Percentiles rank a stretch among this genome's conserved stretches.
Evolutionary conservation across 352 stramenopile genomes (phyloP).

Genomic region (Thraustotheca clavata): DNA sequence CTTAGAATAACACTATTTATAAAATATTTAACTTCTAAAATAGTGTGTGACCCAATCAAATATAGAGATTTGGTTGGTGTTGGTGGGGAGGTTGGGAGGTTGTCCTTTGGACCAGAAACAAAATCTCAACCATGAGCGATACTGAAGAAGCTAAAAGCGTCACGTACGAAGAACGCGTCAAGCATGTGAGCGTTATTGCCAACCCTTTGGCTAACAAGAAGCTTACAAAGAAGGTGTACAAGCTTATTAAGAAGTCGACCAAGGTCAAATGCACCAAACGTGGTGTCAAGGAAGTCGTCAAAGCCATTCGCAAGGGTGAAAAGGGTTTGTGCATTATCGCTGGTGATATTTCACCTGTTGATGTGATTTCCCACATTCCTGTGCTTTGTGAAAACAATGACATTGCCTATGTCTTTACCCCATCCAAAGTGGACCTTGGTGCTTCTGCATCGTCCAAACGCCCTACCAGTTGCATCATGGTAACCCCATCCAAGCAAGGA

Average conservation of each 20-base stretch:
- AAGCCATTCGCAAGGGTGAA: constrained; percentile 94
- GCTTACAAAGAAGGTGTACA: constrained; percentile 89
- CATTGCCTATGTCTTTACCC: constrained; percentile 98
- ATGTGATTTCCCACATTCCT: constrained; percentile 99
- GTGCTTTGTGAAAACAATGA: constrained; percentile 98
- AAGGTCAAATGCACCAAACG: constrained; percentile 95
- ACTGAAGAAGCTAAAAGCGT: constrained; percentile 23
- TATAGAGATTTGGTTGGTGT: constrained; percentile 19
- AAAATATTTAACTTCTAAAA: constrained; percentile 11
- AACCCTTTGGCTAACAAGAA: constrained; percentile 98
- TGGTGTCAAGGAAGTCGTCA: constrained; percentile 99
- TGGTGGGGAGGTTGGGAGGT: not conserved
- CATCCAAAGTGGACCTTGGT: constrained; percentile 93
- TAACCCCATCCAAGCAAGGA: constrained; percentile 89
- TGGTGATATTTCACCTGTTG: constrained; percentile 99
- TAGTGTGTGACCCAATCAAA: constrained; percentile 19
- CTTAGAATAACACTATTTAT: constrained; percentile 22
- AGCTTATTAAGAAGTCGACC: constrained; percentile 92
- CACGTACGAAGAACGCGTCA: constrained; percentile 78
- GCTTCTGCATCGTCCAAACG: constrained; percentile 96
- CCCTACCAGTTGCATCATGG: constrained; percentile 97
- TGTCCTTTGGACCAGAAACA: not conserved
- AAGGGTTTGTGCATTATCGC: constrained; percentile 98
- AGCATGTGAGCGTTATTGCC: constrained; percentile 88
- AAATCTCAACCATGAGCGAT: constrained; percentile 19